Percentiles rank a stretch among this genome's conserved stretches.
phyloP scores from a whole-genome alignment of 164 flowering plant species.

The Litsea cubeba region DNA sequence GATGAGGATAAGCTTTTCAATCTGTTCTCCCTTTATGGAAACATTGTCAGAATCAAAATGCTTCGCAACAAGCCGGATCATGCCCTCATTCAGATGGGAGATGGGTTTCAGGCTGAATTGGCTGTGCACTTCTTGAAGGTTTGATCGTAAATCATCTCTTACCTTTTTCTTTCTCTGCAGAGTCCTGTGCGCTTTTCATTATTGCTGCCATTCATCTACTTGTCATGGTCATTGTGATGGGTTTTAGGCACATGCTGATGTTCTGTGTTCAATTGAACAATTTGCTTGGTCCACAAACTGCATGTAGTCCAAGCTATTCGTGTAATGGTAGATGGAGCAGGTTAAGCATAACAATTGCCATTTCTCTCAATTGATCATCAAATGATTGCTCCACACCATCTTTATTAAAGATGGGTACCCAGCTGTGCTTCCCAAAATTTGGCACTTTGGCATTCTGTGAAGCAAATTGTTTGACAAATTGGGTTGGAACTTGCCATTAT shows the following conservation, averaged over 20 bases:
- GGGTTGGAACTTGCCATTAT: no score
- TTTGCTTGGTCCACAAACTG: neutral
- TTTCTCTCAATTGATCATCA: no score
- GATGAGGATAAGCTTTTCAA: constrained; percentile 98
- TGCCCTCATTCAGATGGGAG: constrained; percentile 93
- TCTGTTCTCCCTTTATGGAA: constrained; percentile 90
- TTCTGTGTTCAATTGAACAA: neutral
- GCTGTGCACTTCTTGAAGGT: constrained; percentile 98
- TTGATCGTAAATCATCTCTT: neutral
- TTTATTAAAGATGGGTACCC: no score
- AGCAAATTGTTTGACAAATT: no score
- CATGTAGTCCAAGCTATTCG: no score
- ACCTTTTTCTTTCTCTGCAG: neutral
- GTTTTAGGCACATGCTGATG: neutral
- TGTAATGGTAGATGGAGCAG: no score
- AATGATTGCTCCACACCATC: no score
- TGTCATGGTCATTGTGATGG: neutral
- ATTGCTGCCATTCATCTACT: neutral
- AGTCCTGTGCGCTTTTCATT: neutral
- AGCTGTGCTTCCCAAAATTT: no score
- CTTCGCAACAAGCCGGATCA: constrained; percentile 96
- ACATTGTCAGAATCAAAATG: constrained; percentile 83
- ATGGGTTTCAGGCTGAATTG: constrained; percentile 97
- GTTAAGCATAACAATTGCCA: no score
- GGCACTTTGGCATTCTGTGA: no score